Conservation (phyloP, 768 basidiomycete genomes). For the Leucosporidium creatinivorum region DNA sequence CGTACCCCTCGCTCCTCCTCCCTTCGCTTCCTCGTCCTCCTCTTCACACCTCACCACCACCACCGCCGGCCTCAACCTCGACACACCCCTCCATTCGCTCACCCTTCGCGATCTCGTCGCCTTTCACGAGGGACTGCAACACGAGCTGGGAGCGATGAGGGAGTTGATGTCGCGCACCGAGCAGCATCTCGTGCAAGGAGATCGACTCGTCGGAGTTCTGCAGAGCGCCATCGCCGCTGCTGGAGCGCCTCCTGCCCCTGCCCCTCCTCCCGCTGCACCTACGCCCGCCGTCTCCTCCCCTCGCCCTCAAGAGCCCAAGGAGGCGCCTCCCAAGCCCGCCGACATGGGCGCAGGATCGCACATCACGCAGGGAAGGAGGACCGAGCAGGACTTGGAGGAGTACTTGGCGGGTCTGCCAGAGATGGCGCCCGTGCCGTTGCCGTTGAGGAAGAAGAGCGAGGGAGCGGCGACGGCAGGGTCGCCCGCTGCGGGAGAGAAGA, state of each 20-base stretch:
- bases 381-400: constrained; percentile 22
- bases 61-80: background rate
- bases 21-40: constrained; percentile 12
- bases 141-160: background rate
- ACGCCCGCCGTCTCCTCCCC: background rate
- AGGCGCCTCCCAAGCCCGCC: background rate
- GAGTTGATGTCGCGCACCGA: background rate
- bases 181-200: background rate
- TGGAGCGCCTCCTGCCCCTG: background rate
- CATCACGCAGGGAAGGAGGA: background rate
- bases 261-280: background rate
- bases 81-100: background rate
- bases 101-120: background rate
- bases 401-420: constrained; percentile 19
- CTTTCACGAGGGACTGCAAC: constrained; percentile 2
- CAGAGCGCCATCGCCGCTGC: background rate
- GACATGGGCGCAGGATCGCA: background rate
- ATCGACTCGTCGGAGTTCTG: background rate
- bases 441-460: background rate
- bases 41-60: background rate
- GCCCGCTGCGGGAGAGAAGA: no score
- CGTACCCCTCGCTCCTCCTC: background rate
- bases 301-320: background rate
- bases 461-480: no score
- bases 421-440: constrained; percentile 19